Evolutionary conservation across 306 rosid genomes (phyloP).

Genomic region (Purshia tridentata): DNA sequence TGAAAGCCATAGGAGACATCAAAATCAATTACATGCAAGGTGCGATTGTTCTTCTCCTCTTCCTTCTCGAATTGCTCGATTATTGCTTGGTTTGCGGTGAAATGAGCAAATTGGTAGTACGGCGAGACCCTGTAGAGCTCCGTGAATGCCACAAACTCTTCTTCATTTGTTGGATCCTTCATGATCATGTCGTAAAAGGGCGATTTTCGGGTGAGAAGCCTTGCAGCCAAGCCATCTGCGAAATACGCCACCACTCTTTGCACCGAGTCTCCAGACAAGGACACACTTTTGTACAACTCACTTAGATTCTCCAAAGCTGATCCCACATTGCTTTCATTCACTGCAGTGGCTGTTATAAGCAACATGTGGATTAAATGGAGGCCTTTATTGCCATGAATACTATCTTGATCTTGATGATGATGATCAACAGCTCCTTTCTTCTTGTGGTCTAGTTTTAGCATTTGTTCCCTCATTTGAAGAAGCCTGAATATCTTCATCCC

Average conservation of each 20-base stretch:
- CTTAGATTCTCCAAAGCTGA: conserved; percentile 51
- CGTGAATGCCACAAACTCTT: conserved; percentile 57
- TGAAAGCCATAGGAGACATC: conserved; percentile 77
- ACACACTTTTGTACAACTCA: conserved; percentile 46
- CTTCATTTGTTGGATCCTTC: conserved; percentile 59
- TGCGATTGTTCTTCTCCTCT: conserved; percentile 44
- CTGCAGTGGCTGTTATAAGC: conserved; percentile 52
- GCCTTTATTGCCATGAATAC: conserved; percentile 28
- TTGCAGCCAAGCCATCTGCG: conserved; percentile 58
- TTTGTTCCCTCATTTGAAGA: conserved; percentile 70
- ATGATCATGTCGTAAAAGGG: conserved; percentile 64
- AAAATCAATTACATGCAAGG: conserved; percentile 66
- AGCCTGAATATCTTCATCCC: conserved; percentile 51
- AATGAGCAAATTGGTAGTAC: conserved; percentile 73
- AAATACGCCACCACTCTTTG: conserved; percentile 67
- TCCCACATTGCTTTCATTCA: conserved; percentile 39
- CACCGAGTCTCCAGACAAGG: conserved; percentile 58
- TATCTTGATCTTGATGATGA: neutral
- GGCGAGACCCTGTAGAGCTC: conserved; percentile 69
- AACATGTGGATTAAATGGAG: conserved; percentile 60
- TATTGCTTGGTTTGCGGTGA: conserved; percentile 77
- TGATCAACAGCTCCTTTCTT: conserved; percentile 19
- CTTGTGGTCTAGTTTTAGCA: conserved; percentile 50
- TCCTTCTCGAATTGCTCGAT: conserved; percentile 70
- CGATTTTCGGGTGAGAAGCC: conserved; percentile 54